Evolutionary conservation across 306 rosid species (phyloP), one percentile per base, ranked within the genome.

Genomic region (Corylus avellana): DNA sequence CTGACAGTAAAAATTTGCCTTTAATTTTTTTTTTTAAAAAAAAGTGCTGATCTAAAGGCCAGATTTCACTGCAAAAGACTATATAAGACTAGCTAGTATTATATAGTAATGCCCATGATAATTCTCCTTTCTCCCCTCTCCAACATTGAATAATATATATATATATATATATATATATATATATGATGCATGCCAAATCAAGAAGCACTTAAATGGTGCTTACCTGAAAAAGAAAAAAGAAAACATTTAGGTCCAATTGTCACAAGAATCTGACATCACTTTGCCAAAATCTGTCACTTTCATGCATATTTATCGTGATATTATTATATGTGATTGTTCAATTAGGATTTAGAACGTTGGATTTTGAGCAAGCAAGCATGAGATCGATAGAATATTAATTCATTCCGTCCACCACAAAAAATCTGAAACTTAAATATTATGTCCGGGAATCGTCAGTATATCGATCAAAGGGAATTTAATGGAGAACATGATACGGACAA

Each of bases 401-500:
- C 75, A 54, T n/a, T 56, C 3, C 59, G 9, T 42, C 74, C 51
- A 70, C 42, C 4, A 75, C 27, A 46, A 67, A 14, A 57, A 75
- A 11, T 75, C 47, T 46, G 3, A 73, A 5, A 32, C 61, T 42
- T 39, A 42, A 6, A 4, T 39, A 39, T 39, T 39, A 22, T 37
- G 39, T 20, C 54, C 72, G 66, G 66, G 73, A 80, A 81, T 77
- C 18, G 50, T 75, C 20, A 39, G 48, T 56, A 73, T 25, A 81
- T 32, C 35, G 35, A 32, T 32, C 25, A 22, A 20, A 2, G 13
- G 55, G 79, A 76, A 80, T 86, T 64, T 78, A 56, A 73, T 71
- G 48, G 68, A 75, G 82, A 84, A 87, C 59, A 82, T 11, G 76
- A 73, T 78, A 16, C 84, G 71, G 20, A 47, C 75, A 50, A 69